Evolutionary conservation across 495 filamentous ascomycete species (phyloP).

Genomic region (Jackrogersella multiformis): DNA sequence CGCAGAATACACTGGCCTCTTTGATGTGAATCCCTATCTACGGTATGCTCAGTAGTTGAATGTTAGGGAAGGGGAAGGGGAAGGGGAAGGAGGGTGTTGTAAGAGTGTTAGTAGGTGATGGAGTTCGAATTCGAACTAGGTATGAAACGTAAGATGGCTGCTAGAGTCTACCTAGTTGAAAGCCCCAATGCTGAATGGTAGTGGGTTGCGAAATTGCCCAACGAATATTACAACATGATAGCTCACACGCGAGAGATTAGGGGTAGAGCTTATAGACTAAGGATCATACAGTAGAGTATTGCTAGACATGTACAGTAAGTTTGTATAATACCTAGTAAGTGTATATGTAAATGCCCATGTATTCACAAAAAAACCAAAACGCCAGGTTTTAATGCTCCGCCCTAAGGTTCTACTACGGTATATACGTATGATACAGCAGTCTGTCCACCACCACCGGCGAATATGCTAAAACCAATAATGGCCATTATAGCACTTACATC

Average conservation of each 20-base stretch:
- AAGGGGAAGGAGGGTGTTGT: neutral
- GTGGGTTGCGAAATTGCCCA: neutral
- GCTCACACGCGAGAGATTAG: neutral
- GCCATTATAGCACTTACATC: neutral
- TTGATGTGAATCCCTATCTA: neutral
- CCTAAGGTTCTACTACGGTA: conserved; percentile 20
- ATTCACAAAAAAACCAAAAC: conserved; percentile 18
- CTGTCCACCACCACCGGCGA: neutral
- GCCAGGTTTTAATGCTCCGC: conserved; percentile 19
- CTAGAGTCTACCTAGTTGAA: too few species aligned
- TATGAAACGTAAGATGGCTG: too few species aligned
- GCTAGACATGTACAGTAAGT: too few species aligned
- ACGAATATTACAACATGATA: neutral
- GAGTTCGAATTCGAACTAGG: neutral
- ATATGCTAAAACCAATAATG: neutral
- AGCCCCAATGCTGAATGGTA: neutral
- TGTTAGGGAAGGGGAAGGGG: too few species aligned
- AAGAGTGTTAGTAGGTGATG: neutral
- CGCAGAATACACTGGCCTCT: neutral
- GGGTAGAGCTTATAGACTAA: neutral
- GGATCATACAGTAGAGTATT: too few species aligned
- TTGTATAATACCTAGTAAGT: neutral
- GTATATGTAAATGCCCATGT: neutral
- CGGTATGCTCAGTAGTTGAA: too few species aligned
- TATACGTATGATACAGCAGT: conserved; percentile 27